Evolutionary conservation across 208 protist species (phyloP).

Genomic region (Trypanosoma lewisi): DNA sequence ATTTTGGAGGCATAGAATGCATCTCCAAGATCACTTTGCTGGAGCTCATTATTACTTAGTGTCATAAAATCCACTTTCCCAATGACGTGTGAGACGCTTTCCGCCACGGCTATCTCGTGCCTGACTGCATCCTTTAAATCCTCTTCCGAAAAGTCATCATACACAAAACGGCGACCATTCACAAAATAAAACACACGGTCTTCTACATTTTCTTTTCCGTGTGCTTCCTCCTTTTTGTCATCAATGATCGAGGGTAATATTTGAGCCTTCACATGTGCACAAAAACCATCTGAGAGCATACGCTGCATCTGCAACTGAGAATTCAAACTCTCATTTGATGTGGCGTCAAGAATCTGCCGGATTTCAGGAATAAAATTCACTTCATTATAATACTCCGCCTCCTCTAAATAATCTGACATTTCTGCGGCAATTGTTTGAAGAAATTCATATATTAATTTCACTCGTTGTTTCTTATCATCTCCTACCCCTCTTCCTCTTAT

Average conservation of each 20-base stretch:
- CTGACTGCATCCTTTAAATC: slow-evolving; percentile 34
- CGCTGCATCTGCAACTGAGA: not conserved
- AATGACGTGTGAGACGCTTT: slow-evolving; percentile 22
- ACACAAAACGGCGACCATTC: slow-evolving; percentile 50
- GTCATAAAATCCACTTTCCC: slow-evolving; percentile 36
- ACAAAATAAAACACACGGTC: slow-evolving; percentile 20
- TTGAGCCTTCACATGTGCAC: slow-evolving; percentile 3
- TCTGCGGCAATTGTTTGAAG: not conserved
- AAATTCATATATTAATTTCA: slow-evolving; percentile 20
- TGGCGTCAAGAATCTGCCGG: slow-evolving; percentile 4
- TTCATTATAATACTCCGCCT: too few relatives aligned
- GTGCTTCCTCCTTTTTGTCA: not conserved
- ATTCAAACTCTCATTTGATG: not conserved
- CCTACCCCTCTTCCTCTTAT: not conserved
- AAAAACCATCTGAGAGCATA: slow-evolving; percentile 14
- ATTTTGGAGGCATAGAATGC: slow-evolving; percentile 43
- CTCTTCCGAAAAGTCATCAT: slow-evolving; percentile 35
- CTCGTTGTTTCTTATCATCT: not conserved
- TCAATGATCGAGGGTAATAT: not conserved
- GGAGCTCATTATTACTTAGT: slow-evolving; percentile 16
- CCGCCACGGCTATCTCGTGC: slow-evolving; percentile 25
- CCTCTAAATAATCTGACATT: too few relatives aligned
- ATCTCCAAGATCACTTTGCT: slow-evolving; percentile 32
- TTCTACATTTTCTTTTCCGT: not conserved
- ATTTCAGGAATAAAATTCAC: slow-evolving; percentile 15